Conservation (phyloP, 306 rosid genomes). For the Pyrus betulifolia region DNA sequence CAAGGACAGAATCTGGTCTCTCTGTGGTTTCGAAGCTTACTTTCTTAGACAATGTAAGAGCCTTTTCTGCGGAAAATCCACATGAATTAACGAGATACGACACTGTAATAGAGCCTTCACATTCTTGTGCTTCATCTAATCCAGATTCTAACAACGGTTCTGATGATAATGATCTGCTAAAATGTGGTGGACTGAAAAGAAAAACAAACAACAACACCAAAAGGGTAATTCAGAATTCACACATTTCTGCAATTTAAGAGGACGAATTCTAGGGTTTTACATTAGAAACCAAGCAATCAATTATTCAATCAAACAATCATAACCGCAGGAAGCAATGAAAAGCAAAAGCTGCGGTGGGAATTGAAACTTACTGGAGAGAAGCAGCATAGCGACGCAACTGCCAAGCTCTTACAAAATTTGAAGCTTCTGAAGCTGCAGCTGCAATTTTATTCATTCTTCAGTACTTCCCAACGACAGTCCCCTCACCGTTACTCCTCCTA, state of each 20-base stretch:
- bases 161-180: background rate
- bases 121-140: background rate
- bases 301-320: too few species aligned
- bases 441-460: background rate
- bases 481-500: background rate
- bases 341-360: background rate
- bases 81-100: conserved; percentile 8
- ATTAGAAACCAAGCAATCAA: background rate
- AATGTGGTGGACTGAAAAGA: background rate
- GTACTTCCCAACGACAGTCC: background rate
- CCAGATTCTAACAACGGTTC: background rate
- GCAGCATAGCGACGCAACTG: background rate
- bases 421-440: background rate
- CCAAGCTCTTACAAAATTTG: background rate
- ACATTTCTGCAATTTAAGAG: background rate
- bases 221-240: background rate
- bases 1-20: background rate
- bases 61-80: background rate
- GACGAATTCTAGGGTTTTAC: background rate
- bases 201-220: background rate
- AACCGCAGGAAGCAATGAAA: background rate
- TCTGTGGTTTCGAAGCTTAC: background rate
- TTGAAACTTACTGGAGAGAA: background rate
- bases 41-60: background rate
- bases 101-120: background rate